Evolutionary conservation across 163 green algal genomes (phyloP).

Genomic region (Trebouxiophyceae sp.): DNA sequence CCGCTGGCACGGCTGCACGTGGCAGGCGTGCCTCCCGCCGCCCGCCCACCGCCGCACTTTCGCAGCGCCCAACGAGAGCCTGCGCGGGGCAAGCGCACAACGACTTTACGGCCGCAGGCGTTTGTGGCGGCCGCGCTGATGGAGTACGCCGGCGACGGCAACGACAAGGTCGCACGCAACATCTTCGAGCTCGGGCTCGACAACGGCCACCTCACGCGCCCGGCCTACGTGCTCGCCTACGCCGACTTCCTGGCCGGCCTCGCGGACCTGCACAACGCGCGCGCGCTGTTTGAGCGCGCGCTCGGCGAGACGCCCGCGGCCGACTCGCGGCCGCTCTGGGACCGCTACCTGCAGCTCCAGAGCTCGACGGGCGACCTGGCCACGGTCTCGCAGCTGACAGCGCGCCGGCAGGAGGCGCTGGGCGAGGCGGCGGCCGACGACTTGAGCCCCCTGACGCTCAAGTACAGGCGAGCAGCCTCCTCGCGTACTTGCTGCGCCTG

Average conservation of each 20-base stretch:
- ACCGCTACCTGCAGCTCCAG: constrained; percentile 31
- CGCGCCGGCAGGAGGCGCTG: constrained; percentile 29
- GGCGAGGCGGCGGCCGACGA: constrained; percentile 8
- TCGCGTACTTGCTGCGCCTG: not conserved
- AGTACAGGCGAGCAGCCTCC: constrained; percentile 26
- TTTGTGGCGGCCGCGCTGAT: constrained; percentile 71
- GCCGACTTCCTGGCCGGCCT: constrained; percentile 32
- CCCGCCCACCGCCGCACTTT: not conserved
- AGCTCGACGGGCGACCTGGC: constrained; percentile 18
- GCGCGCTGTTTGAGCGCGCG: constrained; percentile 78
- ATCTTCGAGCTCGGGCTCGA: constrained; percentile 86
- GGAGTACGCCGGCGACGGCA: constrained; percentile 63
- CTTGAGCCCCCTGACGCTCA: constrained; percentile 33
- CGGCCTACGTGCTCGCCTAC: constrained; percentile 66
- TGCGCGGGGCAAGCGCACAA: not conserved
- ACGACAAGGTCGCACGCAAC: constrained; percentile 66
- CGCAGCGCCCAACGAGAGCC: not conserved
- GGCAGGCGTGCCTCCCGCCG: constrained; percentile 11
- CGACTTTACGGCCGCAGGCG: constrained; percentile 54
- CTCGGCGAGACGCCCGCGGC: constrained; percentile 41
- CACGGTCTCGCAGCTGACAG: constrained; percentile 20
- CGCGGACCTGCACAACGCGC: constrained; percentile 71
- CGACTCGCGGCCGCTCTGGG: constrained; percentile 44
- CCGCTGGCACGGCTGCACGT: constrained; percentile 35
- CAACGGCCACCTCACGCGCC: constrained; percentile 44